phyloP scores from a whole-genome alignment of 2,329 filamentous ascomycete species.

The Nemania sp. region DNA sequence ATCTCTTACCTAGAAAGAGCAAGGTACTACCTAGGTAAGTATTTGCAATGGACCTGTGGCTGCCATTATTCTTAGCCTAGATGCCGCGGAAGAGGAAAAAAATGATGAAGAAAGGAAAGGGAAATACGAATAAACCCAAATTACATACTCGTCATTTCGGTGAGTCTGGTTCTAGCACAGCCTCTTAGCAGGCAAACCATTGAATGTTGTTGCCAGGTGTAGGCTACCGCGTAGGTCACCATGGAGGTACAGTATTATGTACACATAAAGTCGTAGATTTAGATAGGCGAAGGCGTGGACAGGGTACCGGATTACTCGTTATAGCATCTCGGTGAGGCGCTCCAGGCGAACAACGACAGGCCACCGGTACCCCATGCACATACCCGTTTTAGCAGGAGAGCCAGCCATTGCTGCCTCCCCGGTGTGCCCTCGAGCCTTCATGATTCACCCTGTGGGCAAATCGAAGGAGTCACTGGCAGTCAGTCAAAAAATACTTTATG shows the following conservation, averaged over 20 bases:
- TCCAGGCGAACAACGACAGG: slow-evolving; percentile 13
- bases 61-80: too few species aligned
- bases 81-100: too few species aligned
- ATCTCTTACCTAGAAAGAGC: too few species aligned
- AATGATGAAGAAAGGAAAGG: background rate
- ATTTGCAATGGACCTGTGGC: too few species aligned
- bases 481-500: too few species aligned
- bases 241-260: too few species aligned
- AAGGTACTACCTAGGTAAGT: too few species aligned
- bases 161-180: background rate
- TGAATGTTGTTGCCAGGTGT: too few species aligned
- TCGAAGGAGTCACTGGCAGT: too few species aligned
- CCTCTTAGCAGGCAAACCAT: slow-evolving; percentile 5
- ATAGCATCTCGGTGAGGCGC: slow-evolving; percentile 25
- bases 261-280: slow-evolving; percentile 3
- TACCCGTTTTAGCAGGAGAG: slow-evolving; percentile 2
- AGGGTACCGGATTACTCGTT: slow-evolving; percentile 24
- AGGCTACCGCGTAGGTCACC: too few species aligned
- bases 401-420: slow-evolving; percentile 6
- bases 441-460: background rate
- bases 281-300: background rate
- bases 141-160: background rate
- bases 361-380: slow-evolving; percentile 2
- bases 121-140: background rate
- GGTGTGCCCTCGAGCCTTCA: background rate